These are phyloP conservation scores for Talaromyces sp. DNA, from an alignment of 2,329 filamentous ascomycete species.

Conservation along the genomic window DNA sequence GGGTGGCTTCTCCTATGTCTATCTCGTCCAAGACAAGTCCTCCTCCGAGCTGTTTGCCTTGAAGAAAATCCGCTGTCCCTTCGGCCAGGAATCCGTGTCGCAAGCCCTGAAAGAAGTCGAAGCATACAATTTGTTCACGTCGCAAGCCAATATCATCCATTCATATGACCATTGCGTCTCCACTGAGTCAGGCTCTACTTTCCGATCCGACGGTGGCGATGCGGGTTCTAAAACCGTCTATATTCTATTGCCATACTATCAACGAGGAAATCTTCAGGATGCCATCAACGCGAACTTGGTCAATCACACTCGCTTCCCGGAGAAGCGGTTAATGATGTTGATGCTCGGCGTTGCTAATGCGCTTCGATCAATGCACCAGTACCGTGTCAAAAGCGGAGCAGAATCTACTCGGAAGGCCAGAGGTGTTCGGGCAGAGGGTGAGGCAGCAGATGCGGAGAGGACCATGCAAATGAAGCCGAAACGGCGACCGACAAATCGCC, in stretches of 20 bases:
- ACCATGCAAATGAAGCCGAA: conserved; percentile 42
- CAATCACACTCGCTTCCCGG: conserved; percentile 88
- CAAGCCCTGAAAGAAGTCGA: conserved; percentile 97
- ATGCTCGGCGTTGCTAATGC: conserved; percentile 92
- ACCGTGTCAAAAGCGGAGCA: conserved; percentile 64
- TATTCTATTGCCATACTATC: conserved; percentile 92
- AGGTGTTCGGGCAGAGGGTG: conserved; percentile 58
- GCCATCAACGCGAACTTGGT: conserved; percentile 98
- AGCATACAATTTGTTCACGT: conserved; percentile 87
- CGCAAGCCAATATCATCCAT: conserved; percentile 83
- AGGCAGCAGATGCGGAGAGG: conserved; percentile 54
- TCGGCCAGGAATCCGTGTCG: conserved; percentile 92
- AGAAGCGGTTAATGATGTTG: conserved; percentile 81
- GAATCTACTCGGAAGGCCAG: conserved; percentile 59
- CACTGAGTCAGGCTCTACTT: conserved; percentile 64
- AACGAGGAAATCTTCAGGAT: conserved; percentile 93
- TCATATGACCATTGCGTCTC: conserved; percentile 81
- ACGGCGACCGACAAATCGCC: conserved; percentile 48
- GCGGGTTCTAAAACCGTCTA: conserved; percentile 88
- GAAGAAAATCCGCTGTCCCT: conserved; percentile 98
- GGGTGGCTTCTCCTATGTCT: conserved; percentile 98
- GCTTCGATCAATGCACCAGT: conserved; percentile 88
- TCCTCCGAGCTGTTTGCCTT: conserved; percentile 85
- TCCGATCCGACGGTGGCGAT: conserved; percentile 59
- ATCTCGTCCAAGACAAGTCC: conserved; percentile 90